phyloP scores from a whole-genome alignment of 2,329 filamentous ascomycete species.

The Pseudogymnoascus sp. region DNA sequence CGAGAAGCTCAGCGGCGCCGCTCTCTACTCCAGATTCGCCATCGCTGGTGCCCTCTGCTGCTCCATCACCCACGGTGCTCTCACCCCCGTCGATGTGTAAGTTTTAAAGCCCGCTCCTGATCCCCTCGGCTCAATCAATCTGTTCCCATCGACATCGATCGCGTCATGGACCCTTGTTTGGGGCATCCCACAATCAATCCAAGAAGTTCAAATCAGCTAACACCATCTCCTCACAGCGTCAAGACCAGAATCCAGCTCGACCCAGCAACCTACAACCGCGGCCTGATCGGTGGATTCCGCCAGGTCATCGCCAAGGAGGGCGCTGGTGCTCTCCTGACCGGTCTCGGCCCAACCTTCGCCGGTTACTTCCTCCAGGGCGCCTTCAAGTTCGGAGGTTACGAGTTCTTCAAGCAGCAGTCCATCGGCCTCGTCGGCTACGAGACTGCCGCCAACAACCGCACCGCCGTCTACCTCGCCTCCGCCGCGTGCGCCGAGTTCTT shows the following conservation, averaged over 20 bases:
- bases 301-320: constrained; percentile 81
- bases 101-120: constrained; percentile 36
- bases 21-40: constrained; percentile 91
- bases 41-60: constrained; percentile 97
- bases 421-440: constrained; percentile 76
- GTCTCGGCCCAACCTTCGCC: constrained; percentile 75
- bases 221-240: constrained; percentile 51
- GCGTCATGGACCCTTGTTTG: background rate
- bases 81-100: constrained; percentile 99
- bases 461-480: constrained; percentile 71
- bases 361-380: constrained; percentile 93
- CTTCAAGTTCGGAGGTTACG: constrained; percentile 91
- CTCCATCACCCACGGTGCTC: constrained; percentile 90
- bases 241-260: constrained; percentile 95
- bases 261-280: constrained; percentile 79
- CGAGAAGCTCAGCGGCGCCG: constrained; percentile 52
- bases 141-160: background rate
- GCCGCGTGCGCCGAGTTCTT: constrained; percentile 61
- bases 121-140: background rate
- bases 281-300: constrained; percentile 77
- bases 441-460: constrained; percentile 70
- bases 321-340: constrained; percentile 77
- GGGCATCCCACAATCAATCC: constrained; percentile 7
- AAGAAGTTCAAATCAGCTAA: constrained; percentile 20
- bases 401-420: constrained; percentile 91